A percentile compares a stretch with the other conserved stretches of the same genome.
These are phyloP conservation scores for Poa pratensis DNA, from an alignment of 176 grass and related monocot species.

Conservation along the genomic window DNA sequence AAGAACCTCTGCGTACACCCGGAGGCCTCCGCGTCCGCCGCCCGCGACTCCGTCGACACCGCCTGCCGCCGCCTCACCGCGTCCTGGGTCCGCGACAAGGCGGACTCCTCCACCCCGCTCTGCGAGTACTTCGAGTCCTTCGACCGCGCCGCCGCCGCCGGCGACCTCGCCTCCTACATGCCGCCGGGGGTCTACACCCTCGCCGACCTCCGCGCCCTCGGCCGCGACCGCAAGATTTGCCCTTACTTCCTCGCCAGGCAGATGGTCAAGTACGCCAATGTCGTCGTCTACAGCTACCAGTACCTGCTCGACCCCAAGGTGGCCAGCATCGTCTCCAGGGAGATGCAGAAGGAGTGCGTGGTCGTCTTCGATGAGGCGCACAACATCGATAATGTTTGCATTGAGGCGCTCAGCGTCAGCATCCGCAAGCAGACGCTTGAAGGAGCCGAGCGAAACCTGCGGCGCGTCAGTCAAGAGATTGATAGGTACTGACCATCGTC, in stretches of 20 bases:
- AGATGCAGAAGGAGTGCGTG: constrained; percentile 97
- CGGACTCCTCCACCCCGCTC: constrained; percentile 50
- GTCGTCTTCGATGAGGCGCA: constrained; percentile 95
- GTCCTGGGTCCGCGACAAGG: constrained; percentile 77
- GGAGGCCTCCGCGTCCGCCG: constrained; percentile 60
- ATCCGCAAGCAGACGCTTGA: constrained; percentile 87
- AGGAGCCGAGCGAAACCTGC: constrained; percentile 70
- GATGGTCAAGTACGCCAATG: constrained; percentile 85
- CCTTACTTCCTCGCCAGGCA: constrained; percentile 94
- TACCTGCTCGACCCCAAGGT: constrained; percentile 97
- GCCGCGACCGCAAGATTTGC: constrained; percentile 73
- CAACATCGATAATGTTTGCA: constrained; percentile 97
- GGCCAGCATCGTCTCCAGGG: constrained; percentile 76
- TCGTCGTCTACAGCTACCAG: constrained; percentile 96
- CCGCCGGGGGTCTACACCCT: constrained; percentile 86
- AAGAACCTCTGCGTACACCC: constrained; percentile 96
- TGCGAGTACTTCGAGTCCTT: constrained; percentile 86
- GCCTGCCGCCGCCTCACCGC: constrained; percentile 89
- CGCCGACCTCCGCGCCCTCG: constrained; percentile 68
- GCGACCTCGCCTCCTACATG: constrained; percentile 61
- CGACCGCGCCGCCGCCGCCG: constrained; percentile 63
- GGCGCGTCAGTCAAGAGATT: constrained; percentile 77
- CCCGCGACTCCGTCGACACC: constrained; percentile 87
- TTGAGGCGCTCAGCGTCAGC: constrained; percentile 85
- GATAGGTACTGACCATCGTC: constrained; percentile 62